Evolutionary conservation across 495 filamentous ascomycete genomes (phyloP).

Genomic region (Trichoderma erinaceum): DNA sequence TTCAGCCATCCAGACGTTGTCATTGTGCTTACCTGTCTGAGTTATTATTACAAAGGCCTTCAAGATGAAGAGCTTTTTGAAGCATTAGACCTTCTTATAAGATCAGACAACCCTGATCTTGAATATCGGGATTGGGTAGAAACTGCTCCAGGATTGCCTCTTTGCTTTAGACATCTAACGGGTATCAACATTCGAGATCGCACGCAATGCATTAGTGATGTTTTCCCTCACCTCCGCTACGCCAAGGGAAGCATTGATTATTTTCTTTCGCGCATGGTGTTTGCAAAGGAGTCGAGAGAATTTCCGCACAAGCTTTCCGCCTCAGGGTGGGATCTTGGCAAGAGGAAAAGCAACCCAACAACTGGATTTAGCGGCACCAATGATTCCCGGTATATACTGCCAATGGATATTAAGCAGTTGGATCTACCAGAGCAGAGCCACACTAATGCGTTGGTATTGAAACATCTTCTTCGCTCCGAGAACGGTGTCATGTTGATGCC

Average conservation of each 20-base stretch:
- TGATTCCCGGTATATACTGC: slow-evolving; percentile 53
- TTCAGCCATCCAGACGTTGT: slow-evolving; percentile 69
- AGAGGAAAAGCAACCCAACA: slow-evolving; percentile 41
- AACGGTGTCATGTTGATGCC: slow-evolving; percentile 41
- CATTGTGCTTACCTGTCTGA: slow-evolving; percentile 60
- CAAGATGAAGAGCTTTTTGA: slow-evolving; percentile 43
- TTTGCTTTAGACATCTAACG: slow-evolving; percentile 38
- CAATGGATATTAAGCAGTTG: slow-evolving; percentile 47
- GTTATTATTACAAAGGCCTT: slow-evolving; percentile 65
- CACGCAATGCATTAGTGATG: slow-evolving; percentile 31
- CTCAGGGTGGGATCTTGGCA: slow-evolving; percentile 64
- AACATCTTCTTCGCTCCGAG: slow-evolving; percentile 48
- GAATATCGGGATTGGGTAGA: slow-evolving; percentile 52
- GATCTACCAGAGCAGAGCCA: slow-evolving; percentile 52
- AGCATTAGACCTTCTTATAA: slow-evolving; percentile 44
- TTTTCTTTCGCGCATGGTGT: slow-evolving; percentile 56
- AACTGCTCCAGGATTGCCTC: slow-evolving; percentile 31
- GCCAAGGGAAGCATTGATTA: slow-evolving; percentile 54
- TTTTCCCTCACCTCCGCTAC: slow-evolving; percentile 47
- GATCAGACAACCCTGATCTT: slow-evolving; percentile 48
- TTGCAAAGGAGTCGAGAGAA: slow-evolving; percentile 56
- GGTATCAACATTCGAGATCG: slow-evolving; percentile 57
- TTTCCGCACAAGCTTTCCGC: slow-evolving; percentile 61
- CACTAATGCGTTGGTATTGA: slow-evolving; percentile 61
- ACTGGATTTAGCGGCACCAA: slow-evolving; percentile 73